Base-by-base conservation (phyloP, 805 yeast genomes). In the Torulaspora gathmanii region DNA sequence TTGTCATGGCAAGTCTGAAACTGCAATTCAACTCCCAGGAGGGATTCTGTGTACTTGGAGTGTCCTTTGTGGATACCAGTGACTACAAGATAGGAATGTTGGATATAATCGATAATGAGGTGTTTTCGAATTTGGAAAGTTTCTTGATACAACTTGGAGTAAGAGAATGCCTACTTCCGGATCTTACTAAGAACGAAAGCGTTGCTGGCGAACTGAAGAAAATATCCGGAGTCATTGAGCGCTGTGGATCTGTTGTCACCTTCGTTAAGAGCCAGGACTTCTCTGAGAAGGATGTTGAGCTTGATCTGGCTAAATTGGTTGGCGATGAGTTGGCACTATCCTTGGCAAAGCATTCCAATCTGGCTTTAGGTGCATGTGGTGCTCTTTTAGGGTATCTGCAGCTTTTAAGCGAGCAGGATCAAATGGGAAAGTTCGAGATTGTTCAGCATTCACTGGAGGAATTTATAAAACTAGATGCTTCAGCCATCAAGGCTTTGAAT, bases 401-500 rank as follows among this genome's bases (percentile, higher is more conserved):
- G 27, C 65, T 90, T 26, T 67, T 87, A 58, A 66, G 73, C 7
- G 80, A 80, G 45, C 75, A 78, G 43, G 61, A 77, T 7, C 74
- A 77, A 47, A 69, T 73, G 31, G 85, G 84, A 13, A 64, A 72
- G 12, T 80, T 73, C 54, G 67, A 74, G 16, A 67, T 93, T 20
- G 75, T 75, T 23, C 75, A 77, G 52, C 91, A 90, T 63, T 81
- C 82, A 46, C 71, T 91, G 40, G 71, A 78, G n/a, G 81, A 84
- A 52, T 90, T 74, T 63, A 87, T 93, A 95, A 85, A 86, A 58
- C 73, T 93, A 39, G 99, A 93, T 61, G 79, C 91, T 5, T 81
- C 97, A 1, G 95, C 98, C 0, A 79, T 90, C 43, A 80, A 80
- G 46, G 95, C 98, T 0, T 70, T 93, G 48, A 91, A 91, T 60